Percentiles rank a stretch among this genome's conserved stretches.
Evolutionary conservation across 164 flowering plant genomes (phyloP).

Genomic region (Chimonanthus salicifolius): DNA sequence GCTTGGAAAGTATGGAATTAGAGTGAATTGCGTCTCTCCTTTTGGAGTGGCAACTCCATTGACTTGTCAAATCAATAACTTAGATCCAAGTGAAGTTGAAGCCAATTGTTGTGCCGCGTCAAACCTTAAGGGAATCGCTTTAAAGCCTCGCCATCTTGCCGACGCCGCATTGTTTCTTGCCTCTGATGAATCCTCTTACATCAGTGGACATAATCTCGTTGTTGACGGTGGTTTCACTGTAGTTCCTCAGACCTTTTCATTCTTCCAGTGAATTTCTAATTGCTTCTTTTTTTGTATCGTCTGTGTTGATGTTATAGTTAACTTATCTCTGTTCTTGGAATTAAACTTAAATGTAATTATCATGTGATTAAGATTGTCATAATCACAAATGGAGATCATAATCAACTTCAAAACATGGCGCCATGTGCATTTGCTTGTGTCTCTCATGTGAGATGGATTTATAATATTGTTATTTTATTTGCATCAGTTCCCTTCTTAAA

Average conservation of each 20-base stretch:
- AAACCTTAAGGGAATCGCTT: conserved; percentile 48
- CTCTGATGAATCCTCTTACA: conserved; percentile 60
- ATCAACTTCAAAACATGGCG: not conserved
- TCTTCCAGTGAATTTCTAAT: conserved; percentile 11
- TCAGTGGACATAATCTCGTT: conserved; percentile 61
- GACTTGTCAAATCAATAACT: conserved; percentile 28
- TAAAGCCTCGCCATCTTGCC: conserved; percentile 52
- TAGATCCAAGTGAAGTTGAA: conserved; percentile 36
- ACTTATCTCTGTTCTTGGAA: no score
- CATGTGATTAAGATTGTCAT: no score
- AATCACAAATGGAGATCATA: not conserved
- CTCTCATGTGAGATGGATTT: not conserved
- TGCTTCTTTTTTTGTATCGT: no score
- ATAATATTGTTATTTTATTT: not conserved
- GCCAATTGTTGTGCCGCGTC: conserved; percentile 17
- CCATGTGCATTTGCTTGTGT: not conserved
- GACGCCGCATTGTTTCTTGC: conserved; percentile 77
- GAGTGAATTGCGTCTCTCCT: conserved; percentile 58
- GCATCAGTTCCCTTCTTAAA: not conserved
- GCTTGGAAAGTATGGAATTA: conserved; percentile 25
- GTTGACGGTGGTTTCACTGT: conserved; percentile 60
- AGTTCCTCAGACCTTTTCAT: not conserved
- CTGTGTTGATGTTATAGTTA: no score
- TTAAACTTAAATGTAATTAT: no score
- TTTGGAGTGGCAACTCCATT: conserved; percentile 57